These are phyloP conservation scores for Hirsutella thompsonii DNA, from an alignment of 2,329 filamentous ascomycete genomes.

Conservation along the genomic window DNA sequence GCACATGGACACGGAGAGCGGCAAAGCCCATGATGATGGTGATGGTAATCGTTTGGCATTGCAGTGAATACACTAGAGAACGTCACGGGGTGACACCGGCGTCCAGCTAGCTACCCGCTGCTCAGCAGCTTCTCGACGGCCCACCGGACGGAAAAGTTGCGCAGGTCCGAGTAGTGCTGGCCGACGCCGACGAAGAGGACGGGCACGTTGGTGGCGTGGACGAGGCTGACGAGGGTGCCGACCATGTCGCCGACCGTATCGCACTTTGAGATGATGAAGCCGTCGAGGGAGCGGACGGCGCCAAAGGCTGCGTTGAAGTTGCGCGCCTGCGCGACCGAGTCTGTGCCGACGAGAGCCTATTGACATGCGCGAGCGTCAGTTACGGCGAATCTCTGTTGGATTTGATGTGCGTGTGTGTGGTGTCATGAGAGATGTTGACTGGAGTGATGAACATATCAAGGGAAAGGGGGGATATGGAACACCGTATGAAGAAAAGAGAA, in stretches of 20 bases:
- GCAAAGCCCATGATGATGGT: no score
- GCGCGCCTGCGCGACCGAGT: constrained; percentile 86
- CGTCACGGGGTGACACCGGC: background rate
- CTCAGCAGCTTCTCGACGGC: constrained; percentile 53
- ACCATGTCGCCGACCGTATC: constrained; percentile 99
- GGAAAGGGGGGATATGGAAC: no score
- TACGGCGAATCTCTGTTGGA: no score
- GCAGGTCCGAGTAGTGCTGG: constrained; percentile 55
- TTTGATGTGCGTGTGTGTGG: no score
- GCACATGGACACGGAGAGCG: no score
- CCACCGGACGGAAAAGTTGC: constrained; percentile 58
- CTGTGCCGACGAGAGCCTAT: constrained; percentile 87
- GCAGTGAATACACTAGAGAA: no score
- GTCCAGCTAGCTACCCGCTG: constrained; percentile 11
- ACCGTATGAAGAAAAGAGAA: no score
- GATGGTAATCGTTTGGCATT: no score
- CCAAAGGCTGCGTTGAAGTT: constrained; percentile 96
- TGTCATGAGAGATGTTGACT: no score
- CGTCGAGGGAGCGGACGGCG: constrained; percentile 65
- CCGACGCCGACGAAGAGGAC: constrained; percentile 79
- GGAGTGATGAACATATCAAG: no score
- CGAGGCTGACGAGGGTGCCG: constrained; percentile 86
- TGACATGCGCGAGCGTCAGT: background rate
- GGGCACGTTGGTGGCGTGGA: constrained; percentile 92
- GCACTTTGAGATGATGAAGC: constrained; percentile 97